Base-by-base conservation (phyloP, 176 grass and related monocot genomes). In the Echinochloa phyllopogon region DNA sequence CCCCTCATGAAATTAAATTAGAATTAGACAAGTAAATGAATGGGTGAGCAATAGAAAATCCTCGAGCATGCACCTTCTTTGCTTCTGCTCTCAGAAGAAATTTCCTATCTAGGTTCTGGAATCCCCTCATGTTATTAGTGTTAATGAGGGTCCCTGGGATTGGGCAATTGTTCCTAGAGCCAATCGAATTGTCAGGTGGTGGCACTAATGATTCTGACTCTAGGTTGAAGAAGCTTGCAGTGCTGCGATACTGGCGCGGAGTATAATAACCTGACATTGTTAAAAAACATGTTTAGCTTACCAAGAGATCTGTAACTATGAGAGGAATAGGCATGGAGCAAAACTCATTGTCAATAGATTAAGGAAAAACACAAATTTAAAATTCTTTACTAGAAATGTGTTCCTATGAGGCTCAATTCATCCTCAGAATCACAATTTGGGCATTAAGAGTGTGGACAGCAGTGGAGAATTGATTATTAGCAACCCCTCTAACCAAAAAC, bases 81-180 rank as follows among this genome's bases (percentile, higher is more conserved):
- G 89, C 91, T 86, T 95, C 91, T 21, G 38, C 17, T 81, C 71
- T 90, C 18, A 95, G 72, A 69, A 98, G 78, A 44, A 76, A 59
- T 8, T 58, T 69, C 36, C 45, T 86, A 23, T 98, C 91, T 41
- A 98, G 81, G 38, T 87, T 69, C 55, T 86, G 72, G 52, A 98
- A 95, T 53, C 85, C 92, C 16, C 72, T 61, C 81, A 92, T 83
- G 59, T 92, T 98, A 81, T 98, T 98, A 76, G 88, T 98, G 71
- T 98, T 98, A 69, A 95, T 75, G 75, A 98, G 83, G 48, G 84
- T 95, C 78, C 96, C 96, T 16, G 87, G 89, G 50, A 98, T 82
- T 38, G 87, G 93, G 50, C 93, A 98, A 52, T 77, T 86, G 81
- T 91, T 92, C 75, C 91, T 83, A 37, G 73, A 49, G 20, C 83